These are phyloP conservation scores for Alternaria burnsii DNA, from an alignment of 2,329 filamentous ascomycete species.

Conservation along the genomic window DNA sequence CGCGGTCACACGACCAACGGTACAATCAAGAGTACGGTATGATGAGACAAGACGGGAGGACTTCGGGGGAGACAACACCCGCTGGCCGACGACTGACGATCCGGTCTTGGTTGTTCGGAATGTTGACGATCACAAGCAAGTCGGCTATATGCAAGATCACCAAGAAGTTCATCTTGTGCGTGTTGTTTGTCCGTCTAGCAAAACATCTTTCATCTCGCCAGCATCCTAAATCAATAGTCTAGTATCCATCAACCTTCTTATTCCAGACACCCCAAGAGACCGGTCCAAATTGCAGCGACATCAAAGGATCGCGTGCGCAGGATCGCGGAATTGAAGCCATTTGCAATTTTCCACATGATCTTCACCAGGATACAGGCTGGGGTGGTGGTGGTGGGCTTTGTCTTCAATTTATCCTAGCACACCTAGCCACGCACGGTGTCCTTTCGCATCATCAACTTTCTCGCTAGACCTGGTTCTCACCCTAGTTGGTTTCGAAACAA, in stretches of 20 bases:
- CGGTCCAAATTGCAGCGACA: background rate
- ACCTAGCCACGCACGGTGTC: background rate
- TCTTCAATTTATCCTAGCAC: background rate
- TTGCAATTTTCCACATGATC: background rate
- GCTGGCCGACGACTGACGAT: background rate
- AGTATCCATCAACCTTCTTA: background rate
- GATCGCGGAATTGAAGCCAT: background rate
- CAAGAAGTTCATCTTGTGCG: background rate
- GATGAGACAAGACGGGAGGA: background rate
- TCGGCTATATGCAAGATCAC: background rate
- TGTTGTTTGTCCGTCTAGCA: background rate
- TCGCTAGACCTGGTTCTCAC: background rate
- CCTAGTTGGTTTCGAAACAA: conserved; percentile 4
- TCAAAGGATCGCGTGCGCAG: background rate
- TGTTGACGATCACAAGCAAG: background rate
- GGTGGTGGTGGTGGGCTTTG: background rate
- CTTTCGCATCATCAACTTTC: background rate
- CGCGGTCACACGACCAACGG: background rate
- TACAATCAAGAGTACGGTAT: background rate
- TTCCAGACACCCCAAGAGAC: background rate
- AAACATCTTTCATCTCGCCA: background rate
- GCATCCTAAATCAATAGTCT: background rate
- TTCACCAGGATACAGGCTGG: background rate
- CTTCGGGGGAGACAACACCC: background rate
- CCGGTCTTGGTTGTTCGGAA: background rate